A percentile compares a stretch with the other conserved stretches of the same genome.
Conservation (phyloP, 208 protist species). For the Crithidia fasciculata region DNA sequence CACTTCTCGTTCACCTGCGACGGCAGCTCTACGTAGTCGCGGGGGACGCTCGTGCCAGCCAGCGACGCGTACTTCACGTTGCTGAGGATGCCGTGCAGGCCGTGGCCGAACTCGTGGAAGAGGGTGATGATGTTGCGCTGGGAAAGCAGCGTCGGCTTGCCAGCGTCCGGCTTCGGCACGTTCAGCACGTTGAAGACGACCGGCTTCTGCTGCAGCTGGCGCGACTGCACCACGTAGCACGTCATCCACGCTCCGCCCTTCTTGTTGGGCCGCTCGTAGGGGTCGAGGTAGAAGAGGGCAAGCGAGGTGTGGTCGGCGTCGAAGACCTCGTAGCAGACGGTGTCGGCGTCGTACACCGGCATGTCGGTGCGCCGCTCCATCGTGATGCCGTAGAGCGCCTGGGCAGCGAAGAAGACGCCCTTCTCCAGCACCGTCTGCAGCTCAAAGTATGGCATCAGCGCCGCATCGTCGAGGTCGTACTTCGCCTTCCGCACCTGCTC, state of each 20-base stretch:
- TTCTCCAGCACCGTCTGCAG: conserved; percentile 51
- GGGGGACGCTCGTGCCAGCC: conserved; percentile 65
- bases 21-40: conserved; percentile 84
- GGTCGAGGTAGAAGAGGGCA: conserved; percentile 59
- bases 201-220: conserved; percentile 38
- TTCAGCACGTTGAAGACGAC: conserved; percentile 69
- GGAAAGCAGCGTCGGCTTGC: conserved; percentile 65
- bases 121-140: conserved; percentile 63
- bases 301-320: conserved; percentile 40
- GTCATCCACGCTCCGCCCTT: conserved; percentile 65
- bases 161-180: conserved; percentile 51
- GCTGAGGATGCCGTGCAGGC: conserved; percentile 81
- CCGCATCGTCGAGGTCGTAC: conserved; percentile 50
- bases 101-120: conserved; percentile 74
- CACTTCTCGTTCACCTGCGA: conserved; percentile 89
- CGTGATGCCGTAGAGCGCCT: conserved; percentile 56
- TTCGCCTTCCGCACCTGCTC: conserved; percentile 51
- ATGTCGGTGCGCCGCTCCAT: conserved; percentile 48
- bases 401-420: conserved; percentile 54
- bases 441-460: conserved; percentile 64
- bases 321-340: conserved; percentile 48
- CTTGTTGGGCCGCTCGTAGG: conserved; percentile 60
- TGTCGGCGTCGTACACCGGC: conserved; percentile 52
- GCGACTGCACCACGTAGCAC: conserved; percentile 48
- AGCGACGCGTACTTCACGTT: conserved; percentile 41